A percentile compares a stretch with the other conserved stretches of the same genome.
phyloP scores from a whole-genome alignment of 164 flowering plant genomes.

The Tetrastigma voinierianum region DNA sequence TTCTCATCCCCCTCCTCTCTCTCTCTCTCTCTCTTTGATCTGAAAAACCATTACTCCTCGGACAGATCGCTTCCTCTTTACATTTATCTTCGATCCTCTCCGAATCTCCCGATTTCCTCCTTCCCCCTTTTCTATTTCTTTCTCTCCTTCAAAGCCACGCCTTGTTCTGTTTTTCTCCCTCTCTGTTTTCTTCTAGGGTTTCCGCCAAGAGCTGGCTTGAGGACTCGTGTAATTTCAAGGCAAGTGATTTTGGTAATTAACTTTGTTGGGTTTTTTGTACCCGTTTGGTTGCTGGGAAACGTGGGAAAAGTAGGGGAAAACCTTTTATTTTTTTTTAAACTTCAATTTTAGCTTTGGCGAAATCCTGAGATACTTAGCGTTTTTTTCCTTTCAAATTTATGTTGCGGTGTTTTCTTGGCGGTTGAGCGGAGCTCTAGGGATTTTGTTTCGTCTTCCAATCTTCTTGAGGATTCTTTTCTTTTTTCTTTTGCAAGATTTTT shows the following conservation, averaged over 20 bases:
- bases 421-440: too few relatives aligned
- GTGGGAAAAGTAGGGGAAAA: background rate
- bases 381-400: too few relatives aligned
- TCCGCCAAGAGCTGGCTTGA: background rate
- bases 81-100: background rate
- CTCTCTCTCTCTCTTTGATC: conserved; percentile 3
- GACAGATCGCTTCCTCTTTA: background rate
- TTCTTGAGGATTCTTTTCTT: too few relatives aligned
- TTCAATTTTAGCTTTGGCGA: too few relatives aligned
- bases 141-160: background rate
- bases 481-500: too few relatives aligned
- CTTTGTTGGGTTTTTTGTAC: too few relatives aligned
- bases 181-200: conserved; percentile 7
- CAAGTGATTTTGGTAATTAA: background rate
- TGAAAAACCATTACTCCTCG: background rate
- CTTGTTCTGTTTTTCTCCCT: background rate
- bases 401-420: too few relatives aligned
- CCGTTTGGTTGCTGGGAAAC: conserved; percentile 4
- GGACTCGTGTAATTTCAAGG: conserved; percentile 1
- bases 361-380: too few relatives aligned
- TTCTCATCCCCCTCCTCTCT: too few relatives aligned
- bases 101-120: background rate
- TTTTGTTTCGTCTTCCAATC: too few relatives aligned
- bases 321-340: too few relatives aligned
- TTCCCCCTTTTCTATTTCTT: background rate